Conservation (phyloP, 2,329 filamentous ascomycete species). For the Fusarium longipes region DNA sequence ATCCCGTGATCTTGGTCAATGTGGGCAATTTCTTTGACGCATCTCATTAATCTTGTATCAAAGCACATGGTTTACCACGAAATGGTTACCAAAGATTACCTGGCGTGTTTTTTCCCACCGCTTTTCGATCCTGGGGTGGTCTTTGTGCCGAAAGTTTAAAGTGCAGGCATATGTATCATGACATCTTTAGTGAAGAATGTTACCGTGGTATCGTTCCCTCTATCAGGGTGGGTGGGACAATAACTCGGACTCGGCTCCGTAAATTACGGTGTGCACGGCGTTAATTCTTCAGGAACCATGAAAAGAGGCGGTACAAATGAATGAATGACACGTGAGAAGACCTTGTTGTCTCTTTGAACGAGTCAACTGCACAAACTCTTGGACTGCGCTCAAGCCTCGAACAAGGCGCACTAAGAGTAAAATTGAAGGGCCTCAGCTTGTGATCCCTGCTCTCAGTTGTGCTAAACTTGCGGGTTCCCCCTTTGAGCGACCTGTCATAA, state of each 20-base stretch:
- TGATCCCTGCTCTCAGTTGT: not conserved
- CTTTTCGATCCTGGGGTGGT: not conserved
- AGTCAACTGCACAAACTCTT: not conserved
- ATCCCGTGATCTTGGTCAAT: not conserved
- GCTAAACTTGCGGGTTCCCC: not conserved
- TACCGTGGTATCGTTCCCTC: not conserved
- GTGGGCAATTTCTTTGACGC: not conserved
- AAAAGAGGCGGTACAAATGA: too few species aligned
- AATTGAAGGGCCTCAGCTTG: not conserved
- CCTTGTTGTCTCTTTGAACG: not conserved
- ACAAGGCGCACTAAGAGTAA: not conserved
- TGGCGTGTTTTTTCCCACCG: not conserved
- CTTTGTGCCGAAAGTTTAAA: not conserved
- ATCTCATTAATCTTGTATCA: not conserved
- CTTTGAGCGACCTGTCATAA: constrained; percentile 1
- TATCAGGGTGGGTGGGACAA: not conserved
- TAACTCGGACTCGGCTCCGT: not conserved
- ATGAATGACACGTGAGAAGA: not conserved
- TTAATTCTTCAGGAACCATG: too few species aligned
- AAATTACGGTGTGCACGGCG: not conserved
- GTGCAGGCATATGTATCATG: not conserved
- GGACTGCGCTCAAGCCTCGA: not conserved
- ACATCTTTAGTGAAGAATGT: not conserved
- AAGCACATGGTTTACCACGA: not conserved
- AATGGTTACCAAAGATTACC: not conserved